Conservation (phyloP, 352 stramenopile genomes). For the Aphanomyces euteiches region DNA sequence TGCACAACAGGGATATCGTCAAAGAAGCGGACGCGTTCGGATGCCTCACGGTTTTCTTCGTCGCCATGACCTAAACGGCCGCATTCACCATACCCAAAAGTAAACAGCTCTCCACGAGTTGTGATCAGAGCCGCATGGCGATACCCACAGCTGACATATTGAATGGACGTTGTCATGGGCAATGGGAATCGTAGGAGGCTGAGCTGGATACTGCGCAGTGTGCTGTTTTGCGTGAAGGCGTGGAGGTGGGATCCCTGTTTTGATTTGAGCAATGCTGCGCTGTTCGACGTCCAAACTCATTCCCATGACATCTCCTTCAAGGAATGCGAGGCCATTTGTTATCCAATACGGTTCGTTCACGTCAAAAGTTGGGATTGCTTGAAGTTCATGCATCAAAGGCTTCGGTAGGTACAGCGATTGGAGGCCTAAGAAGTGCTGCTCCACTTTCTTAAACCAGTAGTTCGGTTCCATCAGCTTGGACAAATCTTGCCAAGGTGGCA, state of each 20-base stretch:
- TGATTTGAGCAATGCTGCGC: constrained; percentile 21
- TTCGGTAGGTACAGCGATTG: constrained; percentile 25
- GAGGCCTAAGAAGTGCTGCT: constrained; percentile 23
- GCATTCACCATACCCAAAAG: constrained; percentile 78
- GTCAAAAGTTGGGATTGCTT: constrained; percentile 11
- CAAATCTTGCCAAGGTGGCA: constrained; percentile 24
- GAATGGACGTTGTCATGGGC: constrained; percentile 51
- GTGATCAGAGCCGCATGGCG: constrained; percentile 72
- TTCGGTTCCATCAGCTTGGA: constrained; percentile 12
- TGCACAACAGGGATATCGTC: constrained; percentile 38
- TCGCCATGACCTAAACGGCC: constrained; percentile 67
- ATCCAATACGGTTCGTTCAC: constrained; percentile 6
- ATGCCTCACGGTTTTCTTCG: constrained; percentile 44
- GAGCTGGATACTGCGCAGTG: constrained; percentile 33
- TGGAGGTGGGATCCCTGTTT: constrained; percentile 4
- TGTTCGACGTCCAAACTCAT: constrained; percentile 28
- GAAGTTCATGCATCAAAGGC: not conserved
- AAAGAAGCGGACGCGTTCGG: constrained; percentile 56
- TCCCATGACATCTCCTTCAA: constrained; percentile 29
- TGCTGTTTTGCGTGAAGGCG: not conserved
- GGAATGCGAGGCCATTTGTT: constrained; percentile 23
- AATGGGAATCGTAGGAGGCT: constrained; percentile 46
- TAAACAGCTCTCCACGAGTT: constrained; percentile 58
- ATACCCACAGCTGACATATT: constrained; percentile 68
- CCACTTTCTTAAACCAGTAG: constrained; percentile 30